phyloP scores from a whole-genome alignment of 2,329 filamentous ascomycete species.

The Colletotrichum melonis region DNA sequence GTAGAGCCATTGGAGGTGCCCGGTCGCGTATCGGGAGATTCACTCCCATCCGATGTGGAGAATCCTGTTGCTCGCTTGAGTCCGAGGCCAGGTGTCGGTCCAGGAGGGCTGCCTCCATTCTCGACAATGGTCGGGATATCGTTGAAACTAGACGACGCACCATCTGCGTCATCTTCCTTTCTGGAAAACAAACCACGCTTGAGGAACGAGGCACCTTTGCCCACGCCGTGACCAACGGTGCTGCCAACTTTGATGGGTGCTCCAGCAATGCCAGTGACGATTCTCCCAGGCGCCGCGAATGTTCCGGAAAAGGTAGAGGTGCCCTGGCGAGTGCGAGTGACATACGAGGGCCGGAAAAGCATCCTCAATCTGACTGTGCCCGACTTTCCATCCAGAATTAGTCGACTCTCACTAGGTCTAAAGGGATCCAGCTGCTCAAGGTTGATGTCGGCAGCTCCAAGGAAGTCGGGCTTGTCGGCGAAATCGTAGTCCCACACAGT shows the following conservation, averaged over 20 bases:
- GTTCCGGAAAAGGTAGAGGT: conserved; percentile 94
- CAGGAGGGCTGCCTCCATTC: conserved; percentile 51
- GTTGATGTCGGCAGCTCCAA: conserved; percentile 83
- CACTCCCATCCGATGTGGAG: conserved; percentile 36
- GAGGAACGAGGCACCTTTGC: conserved; percentile 91
- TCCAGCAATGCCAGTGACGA: conserved; percentile 83
- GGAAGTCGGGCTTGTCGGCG: conserved; percentile 90
- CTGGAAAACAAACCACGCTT: conserved; percentile 83
- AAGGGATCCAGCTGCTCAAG: conserved; percentile 88
- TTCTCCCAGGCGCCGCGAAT: conserved; percentile 86
- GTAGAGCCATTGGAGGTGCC: conserved; percentile 46
- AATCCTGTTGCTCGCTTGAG: conserved; percentile 56
- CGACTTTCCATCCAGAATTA: conserved; percentile 88
- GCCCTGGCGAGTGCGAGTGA: conserved; percentile 86
- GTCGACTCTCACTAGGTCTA: conserved; percentile 77
- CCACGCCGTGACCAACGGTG: conserved; percentile 80
- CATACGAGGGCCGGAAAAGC: conserved; percentile 93
- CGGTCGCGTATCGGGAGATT: conserved; percentile 42
- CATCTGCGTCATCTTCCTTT: conserved; percentile 69
- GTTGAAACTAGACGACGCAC: conserved; percentile 48
- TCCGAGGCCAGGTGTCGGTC: conserved; percentile 43
- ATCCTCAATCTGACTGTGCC: conserved; percentile 85
- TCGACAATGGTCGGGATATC: conserved; percentile 54
- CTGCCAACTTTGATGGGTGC: conserved; percentile 92
- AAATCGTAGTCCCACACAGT: conserved; percentile 97